These are phyloP conservation scores for Carex sylvatica DNA, from an alignment of 202 grass and related monocot genomes.

Conservation along the genomic window DNA sequence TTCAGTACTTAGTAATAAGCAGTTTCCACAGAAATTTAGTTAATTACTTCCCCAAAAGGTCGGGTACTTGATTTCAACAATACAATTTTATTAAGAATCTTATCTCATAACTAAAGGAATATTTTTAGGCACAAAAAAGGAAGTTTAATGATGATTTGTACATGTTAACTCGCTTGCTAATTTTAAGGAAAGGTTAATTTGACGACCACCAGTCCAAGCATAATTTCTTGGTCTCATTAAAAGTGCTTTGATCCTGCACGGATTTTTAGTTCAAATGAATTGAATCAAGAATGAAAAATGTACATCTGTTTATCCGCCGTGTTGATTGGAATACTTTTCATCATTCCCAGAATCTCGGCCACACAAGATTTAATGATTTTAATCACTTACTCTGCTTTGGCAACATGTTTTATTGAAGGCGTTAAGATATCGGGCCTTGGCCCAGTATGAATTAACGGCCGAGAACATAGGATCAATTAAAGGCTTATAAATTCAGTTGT, in stretches of 20 bases:
- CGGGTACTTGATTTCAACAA: not conserved
- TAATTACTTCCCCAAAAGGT: not conserved
- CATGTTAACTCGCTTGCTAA: not conserved
- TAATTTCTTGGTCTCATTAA: not conserved
- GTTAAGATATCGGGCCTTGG: not conserved
- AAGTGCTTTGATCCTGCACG: not conserved
- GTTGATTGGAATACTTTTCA: not conserved
- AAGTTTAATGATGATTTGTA: not conserved
- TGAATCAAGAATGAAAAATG: not conserved
- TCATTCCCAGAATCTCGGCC: not conserved
- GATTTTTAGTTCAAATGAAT: not conserved
- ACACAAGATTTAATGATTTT: not conserved
- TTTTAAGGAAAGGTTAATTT: not conserved
- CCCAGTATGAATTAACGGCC: not conserved
- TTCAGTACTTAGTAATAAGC: not conserved
- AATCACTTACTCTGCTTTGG: too few species aligned
- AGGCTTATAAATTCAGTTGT: too few species aligned
- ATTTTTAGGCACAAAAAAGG: not conserved
- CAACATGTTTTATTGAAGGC: not conserved
- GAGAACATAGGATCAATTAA: too few species aligned
- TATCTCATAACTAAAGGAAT: not conserved
- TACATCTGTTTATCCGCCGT: not conserved
- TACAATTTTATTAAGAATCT: not conserved
- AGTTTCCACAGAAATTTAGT: too few species aligned
- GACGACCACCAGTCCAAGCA: not conserved